phyloP scores from a whole-genome alignment of 2,329 filamentous ascomycete species.

The Colletotrichum tabaci region DNA sequence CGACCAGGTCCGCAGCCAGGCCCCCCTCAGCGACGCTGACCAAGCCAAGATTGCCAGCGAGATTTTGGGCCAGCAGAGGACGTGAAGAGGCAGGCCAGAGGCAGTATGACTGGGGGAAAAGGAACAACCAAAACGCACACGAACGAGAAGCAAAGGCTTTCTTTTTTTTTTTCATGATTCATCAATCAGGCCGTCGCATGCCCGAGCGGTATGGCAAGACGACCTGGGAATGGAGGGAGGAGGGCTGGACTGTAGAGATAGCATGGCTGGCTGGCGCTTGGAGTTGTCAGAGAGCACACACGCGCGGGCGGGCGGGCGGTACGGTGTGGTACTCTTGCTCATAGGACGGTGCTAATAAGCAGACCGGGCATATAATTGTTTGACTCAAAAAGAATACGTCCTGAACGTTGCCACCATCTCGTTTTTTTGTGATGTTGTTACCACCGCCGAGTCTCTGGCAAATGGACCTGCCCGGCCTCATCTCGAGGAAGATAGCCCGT shows the following conservation, averaged over 20 bases:
- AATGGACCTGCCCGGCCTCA: not conserved
- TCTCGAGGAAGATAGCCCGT: not conserved
- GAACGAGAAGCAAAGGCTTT: not conserved
- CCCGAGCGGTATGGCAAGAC: no score
- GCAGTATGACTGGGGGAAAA: not conserved
- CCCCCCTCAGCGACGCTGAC: constrained; percentile 58
- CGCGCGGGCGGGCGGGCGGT: not conserved
- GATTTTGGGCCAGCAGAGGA: constrained; percentile 51
- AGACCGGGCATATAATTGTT: not conserved
- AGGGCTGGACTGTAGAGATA: constrained; percentile 22
- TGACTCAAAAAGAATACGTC: not conserved
- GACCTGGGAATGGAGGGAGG: not conserved
- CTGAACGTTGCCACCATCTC: no score
- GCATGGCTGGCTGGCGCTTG: constrained; percentile 29
- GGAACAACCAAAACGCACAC: constrained; percentile 9
- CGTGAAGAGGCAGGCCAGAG: not conserved
- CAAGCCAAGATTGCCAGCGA: constrained; percentile 67
- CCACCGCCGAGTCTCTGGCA: not conserved
- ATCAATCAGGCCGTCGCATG: no score
- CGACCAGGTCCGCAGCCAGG: constrained; percentile 75
- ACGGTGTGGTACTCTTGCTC: not conserved
- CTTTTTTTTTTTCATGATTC: no score
- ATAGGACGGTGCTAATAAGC: constrained; percentile 9
- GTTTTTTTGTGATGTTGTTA: not conserved
- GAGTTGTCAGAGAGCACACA: not conserved